Base-by-base conservation (phyloP, 805 yeast genomes). In the Suhomyces canberraensis region DNA sequence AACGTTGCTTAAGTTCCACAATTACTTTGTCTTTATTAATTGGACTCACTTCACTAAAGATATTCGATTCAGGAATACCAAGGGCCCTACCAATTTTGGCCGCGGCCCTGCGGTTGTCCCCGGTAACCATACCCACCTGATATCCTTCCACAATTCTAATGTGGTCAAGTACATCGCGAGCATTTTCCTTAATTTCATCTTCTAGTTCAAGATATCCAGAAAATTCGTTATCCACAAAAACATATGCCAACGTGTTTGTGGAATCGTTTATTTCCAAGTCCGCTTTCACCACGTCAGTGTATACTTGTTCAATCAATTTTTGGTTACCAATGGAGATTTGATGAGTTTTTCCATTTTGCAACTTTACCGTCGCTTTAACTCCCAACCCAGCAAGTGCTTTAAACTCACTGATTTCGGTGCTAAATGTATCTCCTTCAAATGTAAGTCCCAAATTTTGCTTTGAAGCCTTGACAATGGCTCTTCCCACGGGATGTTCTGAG, bases 401-500 rank as follows among this genome's bases (percentile, higher is more conserved):
- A 37, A 75, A 55, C 8, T 62, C 58, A 18, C 56, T 47, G 21
- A 74, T 47, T 9, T 52, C 40, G 5, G 66, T 40, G 14, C 42
- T 39, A 35, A 68, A 61, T 20, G 51, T 46, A 30, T 64, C 71
- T 17, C 50, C 63, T 17, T 59, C 63, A 38, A 64, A 64, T 9
- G 40, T 42, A 26, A 60, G 39, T 2, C 58, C 52, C 37, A 66
- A 50, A 8, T 39, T 18, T 8, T 39, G 31, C 34, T 48, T 60
- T 4, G 71, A 57, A 3, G 62, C 63, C 9, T 56, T 60, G 0
- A 71, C 66, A 22, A 93, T 71, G 0, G 96, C 89, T 42, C 65
- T 73, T 4, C 90, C 96, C 28, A 86, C 75, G 0, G 98, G 97
- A 60, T 93, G 98, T 58, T 89, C 96, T 42, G 90, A 82, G 33